phyloP scores from a whole-genome alignment of 2,329 filamentous ascomycete species.

The Penicillium sclerotiorum region DNA sequence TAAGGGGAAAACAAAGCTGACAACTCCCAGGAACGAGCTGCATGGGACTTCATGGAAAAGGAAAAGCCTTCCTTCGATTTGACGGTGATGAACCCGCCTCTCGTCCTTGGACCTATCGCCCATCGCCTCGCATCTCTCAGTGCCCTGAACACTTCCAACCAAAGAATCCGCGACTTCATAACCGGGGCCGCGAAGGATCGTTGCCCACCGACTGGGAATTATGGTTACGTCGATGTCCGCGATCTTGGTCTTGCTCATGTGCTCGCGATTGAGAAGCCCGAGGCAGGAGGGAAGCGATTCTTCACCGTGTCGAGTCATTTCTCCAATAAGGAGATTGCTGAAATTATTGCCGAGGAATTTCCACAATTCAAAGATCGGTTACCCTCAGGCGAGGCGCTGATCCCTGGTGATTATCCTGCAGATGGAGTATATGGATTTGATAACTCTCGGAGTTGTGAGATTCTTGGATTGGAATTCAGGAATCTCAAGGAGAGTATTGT shows the following conservation, averaged over 20 bases:
- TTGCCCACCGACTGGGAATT: conserved; percentile 60
- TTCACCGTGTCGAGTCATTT: conserved; percentile 41
- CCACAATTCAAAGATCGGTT: conserved; percentile 38
- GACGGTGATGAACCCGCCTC: conserved; percentile 60
- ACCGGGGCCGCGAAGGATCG: conserved; percentile 57
- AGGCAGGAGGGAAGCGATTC: conserved; percentile 43
- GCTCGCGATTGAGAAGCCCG: conserved; percentile 40
- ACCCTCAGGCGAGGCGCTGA: conserved; percentile 30
- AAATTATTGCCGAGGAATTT: conserved; percentile 39
- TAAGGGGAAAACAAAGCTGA: background rate
- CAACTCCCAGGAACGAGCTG: conserved; percentile 54
- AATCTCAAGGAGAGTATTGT: conserved; percentile 30
- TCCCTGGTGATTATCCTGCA: conserved; percentile 17
- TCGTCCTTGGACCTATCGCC: conserved; percentile 63
- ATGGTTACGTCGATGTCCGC: conserved; percentile 55
- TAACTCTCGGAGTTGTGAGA: conserved; percentile 33
- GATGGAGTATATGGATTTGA: conserved; percentile 31
- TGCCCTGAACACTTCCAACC: conserved; percentile 69
- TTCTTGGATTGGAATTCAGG: conserved; percentile 36
- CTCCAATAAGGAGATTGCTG: conserved; percentile 40
- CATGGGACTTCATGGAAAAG: conserved; percentile 61
- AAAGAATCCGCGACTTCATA: conserved; percentile 63
- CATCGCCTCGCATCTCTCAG: conserved; percentile 62
- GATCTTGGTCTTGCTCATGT: conserved; percentile 47
- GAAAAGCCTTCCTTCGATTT: conserved; percentile 59